Evolutionary conservation across 2,329 filamentous ascomycete species (phyloP), one percentile per base, ranked within the genome.

Genomic region (Apiospora malaysiana): DNA sequence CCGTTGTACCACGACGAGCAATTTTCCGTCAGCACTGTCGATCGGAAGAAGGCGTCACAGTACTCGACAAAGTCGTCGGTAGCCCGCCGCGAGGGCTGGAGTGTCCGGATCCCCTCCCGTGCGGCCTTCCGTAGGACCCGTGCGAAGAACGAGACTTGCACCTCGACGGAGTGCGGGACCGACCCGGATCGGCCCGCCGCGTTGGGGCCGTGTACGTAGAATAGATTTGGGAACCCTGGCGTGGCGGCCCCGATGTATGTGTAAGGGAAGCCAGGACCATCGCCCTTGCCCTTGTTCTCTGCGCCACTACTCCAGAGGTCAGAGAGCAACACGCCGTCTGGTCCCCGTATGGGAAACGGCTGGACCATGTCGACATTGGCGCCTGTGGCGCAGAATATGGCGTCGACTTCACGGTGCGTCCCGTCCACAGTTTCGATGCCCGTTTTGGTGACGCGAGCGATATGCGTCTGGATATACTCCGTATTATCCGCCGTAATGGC

Each of bases 1-100:
- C 91, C 89, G 72, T 94, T 94, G 71, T 92, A 92, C 92, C 92
- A 94, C 0, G 89, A 91, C 51, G 87, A 89, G 78, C 92, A 94
- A 70, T 88, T 87, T 69, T 91, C 89, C 0, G 85, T 84, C 70
- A 91, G 79, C 1, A 89, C 87, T 0, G 87, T 89, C 27, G 79
- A 84, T 0, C 81, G 78, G 75, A 89, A 89, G 77, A 89, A 90
- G 0, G 85, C 84, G 73, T 89, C 85, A 37, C 83, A 84, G 78
- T 90, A 91, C 69, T 86, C 85, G 14, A 88, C 80, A 73, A 91
- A 92, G 74, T 93, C 90, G 51, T 92, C 90, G 0, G 91, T 82
- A 0, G 92, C 92, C 42, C 83, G 81, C 66, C 85, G 84, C 0
- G 85, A 87, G 0, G 91, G 90, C 1, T 79, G 78, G 7, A 93